phyloP scores from a whole-genome alignment of 2,329 filamentous ascomycete genomes.

The Cladobotryum mycophilum region DNA sequence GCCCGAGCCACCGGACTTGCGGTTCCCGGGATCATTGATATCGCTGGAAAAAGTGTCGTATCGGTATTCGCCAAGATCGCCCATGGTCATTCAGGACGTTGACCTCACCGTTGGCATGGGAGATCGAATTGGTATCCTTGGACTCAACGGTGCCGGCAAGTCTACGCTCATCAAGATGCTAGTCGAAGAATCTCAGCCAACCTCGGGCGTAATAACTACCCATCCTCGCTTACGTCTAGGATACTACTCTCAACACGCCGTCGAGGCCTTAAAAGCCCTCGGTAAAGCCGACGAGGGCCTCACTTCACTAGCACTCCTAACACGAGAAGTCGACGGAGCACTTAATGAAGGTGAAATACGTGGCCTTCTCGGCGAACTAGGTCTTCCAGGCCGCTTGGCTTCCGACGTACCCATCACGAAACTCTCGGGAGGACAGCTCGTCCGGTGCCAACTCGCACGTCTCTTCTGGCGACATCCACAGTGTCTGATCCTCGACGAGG shows the following conservation, averaged over 20 bases:
- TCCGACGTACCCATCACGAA: conserved; percentile 68
- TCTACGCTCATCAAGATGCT: conserved; percentile 70
- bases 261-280: conserved; percentile 58
- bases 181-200: conserved; percentile 52
- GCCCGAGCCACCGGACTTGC: conserved; percentile 60
- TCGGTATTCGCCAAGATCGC: conserved; percentile 44
- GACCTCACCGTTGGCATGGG: conserved; percentile 65
- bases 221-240: conserved; percentile 66
- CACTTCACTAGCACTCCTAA: conserved; percentile 61
- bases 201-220: conserved; percentile 53
- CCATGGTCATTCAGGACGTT: conserved; percentile 52
- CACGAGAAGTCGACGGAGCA: conserved; percentile 43
- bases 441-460: conserved; percentile 57
- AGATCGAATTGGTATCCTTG: conserved; percentile 68
- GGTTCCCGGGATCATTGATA: conserved; percentile 68
- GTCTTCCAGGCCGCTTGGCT: conserved; percentile 62
- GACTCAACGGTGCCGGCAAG: conserved; percentile 77
- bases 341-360: conserved; percentile 63
- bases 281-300: conserved; percentile 44
- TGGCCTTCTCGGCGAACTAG: conserved; percentile 60
- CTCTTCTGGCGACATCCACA: conserved; percentile 65
- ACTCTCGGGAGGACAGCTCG: conserved; percentile 74
- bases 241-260: conserved; percentile 75
- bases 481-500: conserved; percentile 70
- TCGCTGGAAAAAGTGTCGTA: conserved; percentile 65